Percentiles rank a stretch among this genome's conserved stretches.
phyloP scores from a whole-genome alignment of 129 eudicot species.

The Ambrosia trifida region DNA sequence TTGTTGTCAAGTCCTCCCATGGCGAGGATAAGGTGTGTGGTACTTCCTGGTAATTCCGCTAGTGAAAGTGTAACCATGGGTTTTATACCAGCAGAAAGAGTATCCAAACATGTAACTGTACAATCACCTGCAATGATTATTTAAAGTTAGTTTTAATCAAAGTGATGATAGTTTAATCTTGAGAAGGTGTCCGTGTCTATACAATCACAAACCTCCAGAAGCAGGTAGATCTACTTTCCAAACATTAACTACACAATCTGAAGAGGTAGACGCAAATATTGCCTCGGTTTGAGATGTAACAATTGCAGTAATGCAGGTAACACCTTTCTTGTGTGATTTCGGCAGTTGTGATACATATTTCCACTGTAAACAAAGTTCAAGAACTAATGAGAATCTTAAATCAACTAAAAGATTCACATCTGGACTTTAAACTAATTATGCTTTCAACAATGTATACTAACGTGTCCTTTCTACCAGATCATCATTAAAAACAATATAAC shows the following conservation, averaged over 20 bases:
- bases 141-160: neutral
- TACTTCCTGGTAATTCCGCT: constrained; percentile 69
- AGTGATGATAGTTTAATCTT: constrained; percentile 9
- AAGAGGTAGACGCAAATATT: constrained; percentile 78
- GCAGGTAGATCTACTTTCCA: constrained; percentile 67
- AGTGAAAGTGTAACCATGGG: constrained; percentile 92
- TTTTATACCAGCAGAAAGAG: constrained; percentile 68
- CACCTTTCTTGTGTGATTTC: constrained; percentile 83
- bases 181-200: constrained; percentile 3
- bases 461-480: neutral
- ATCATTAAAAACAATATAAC: neutral
- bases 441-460: neutral
- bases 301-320: constrained; percentile 75
- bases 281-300: constrained; percentile 59
- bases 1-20: constrained; percentile 97
- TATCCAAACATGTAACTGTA: constrained; percentile 61
- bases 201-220: constrained; percentile 50
- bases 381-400: neutral
- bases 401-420: neutral
- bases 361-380: constrained; percentile 55
- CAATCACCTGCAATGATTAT: constrained; percentile 59
- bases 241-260: constrained; percentile 71
- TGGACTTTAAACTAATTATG: neutral
- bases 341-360: constrained; percentile 68
- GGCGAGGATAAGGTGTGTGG: constrained; percentile 65